Evolutionary conservation across 495 filamentous ascomycete species (phyloP).

Genomic region (Daldinia caldariorum): DNA sequence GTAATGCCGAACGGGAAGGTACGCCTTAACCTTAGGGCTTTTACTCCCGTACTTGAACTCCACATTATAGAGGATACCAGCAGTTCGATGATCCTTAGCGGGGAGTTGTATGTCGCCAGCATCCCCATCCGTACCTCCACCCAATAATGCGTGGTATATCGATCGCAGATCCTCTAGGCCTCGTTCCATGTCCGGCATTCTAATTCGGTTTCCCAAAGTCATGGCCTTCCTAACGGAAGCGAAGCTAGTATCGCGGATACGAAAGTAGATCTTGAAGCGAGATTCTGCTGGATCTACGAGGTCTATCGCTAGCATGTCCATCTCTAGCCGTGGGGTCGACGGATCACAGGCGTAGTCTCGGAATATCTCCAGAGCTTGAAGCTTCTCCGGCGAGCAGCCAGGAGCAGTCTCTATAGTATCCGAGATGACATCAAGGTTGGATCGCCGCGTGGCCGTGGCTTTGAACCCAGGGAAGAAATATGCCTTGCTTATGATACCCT

Average conservation of each 20-base stretch:
- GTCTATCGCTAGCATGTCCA: constrained; percentile 16
- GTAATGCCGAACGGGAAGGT: constrained; percentile 19
- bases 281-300: background rate
- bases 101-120: constrained; percentile 3
- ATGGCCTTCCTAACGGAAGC: constrained; percentile 1
- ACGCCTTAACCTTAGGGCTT: constrained; percentile 6
- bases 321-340: background rate
- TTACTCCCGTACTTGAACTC: constrained; percentile 8
- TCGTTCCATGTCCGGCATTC: background rate
- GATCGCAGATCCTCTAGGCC: background rate
- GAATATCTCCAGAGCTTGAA: constrained; percentile 1
- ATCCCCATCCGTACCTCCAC: background rate
- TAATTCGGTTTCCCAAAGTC: background rate
- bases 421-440: background rate
- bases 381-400: background rate
- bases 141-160: background rate
- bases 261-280: constrained; percentile 18
- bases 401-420: constrained; percentile 2
- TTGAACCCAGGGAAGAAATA: constrained; percentile 13
- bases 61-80: constrained; percentile 19
- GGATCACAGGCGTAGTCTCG: background rate
- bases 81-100: constrained; percentile 7
- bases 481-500: background rate
- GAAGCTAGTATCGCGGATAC: constrained; percentile 5
- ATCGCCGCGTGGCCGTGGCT: background rate